Percentiles rank a stretch among this genome's conserved stretches.
phyloP scores from a whole-genome alignment of 257 asterid species.

The Scutellaria barbata region DNA sequence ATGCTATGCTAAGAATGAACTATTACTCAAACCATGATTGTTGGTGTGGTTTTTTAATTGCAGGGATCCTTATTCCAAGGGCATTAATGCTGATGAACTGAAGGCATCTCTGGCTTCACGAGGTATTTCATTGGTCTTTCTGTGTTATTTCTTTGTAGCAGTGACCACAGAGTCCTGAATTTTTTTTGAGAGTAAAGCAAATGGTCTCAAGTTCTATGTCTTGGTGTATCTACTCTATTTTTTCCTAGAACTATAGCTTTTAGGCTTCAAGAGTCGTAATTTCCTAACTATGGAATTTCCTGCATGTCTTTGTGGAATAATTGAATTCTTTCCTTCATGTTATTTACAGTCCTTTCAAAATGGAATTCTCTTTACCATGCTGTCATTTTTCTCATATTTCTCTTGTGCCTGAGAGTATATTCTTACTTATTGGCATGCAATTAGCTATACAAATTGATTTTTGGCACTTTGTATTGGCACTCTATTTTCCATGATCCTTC shows the following conservation, averaged over 20 bases:
- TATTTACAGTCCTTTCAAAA: no score
- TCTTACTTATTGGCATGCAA: no score
- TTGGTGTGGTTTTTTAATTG: slow-evolving; percentile 24
- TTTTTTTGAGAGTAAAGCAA: no score
- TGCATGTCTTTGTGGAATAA: no score
- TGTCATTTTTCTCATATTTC: no score
- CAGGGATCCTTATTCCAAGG: slow-evolving; percentile 84
- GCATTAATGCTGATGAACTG: slow-evolving; percentile 63
- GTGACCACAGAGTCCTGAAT: not conserved
- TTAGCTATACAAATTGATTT: no score
- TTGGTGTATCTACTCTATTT: not conserved
- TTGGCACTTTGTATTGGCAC: not conserved
- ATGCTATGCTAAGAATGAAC: slow-evolving; percentile 10
- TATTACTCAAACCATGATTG: not conserved
- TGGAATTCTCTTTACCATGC: no score
- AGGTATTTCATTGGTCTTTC: slow-evolving; percentile 51
- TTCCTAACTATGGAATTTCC: no score
- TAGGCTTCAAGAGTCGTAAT: no score
- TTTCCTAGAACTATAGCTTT: not conserved
- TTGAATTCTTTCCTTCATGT: no score
- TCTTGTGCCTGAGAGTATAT: no score
- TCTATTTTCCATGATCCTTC: not conserved
- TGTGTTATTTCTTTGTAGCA: slow-evolving; percentile 22
- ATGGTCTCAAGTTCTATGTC: not conserved
- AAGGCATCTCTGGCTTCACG: slow-evolving; percentile 72